A percentile compares a stretch with the other conserved stretches of the same genome.
Conservation (phyloP, 331 rosid genomes). For the Spiraea crenata region DNA sequence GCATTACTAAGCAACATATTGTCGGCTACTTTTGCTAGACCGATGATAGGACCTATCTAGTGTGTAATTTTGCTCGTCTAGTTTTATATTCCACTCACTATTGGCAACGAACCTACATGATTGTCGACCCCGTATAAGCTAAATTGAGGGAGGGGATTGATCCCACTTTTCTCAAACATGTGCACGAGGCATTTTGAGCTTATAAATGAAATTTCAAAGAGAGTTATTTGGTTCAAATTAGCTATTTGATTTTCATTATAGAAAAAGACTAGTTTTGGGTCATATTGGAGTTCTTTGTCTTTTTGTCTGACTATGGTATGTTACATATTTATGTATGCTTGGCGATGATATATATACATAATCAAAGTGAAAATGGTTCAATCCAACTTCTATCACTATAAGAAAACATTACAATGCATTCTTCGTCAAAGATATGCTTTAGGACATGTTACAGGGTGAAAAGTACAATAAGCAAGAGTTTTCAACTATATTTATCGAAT, state of each 20-base stretch:
- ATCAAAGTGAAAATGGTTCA: background rate
- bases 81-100: too few relatives aligned
- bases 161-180: constrained; percentile 11
- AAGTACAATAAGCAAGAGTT: too few relatives aligned
- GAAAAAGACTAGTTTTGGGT: background rate
- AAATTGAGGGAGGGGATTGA: constrained; percentile 1
- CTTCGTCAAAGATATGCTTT: background rate
- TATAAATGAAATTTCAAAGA: background rate
- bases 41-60: too few relatives aligned
- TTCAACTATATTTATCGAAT: too few relatives aligned
- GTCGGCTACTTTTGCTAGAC: too few relatives aligned
- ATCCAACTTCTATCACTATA: background rate
- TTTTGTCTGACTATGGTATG: constrained; percentile 1
- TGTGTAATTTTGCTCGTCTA: too few relatives aligned
- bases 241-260: background rate
- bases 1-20: too few relatives aligned
- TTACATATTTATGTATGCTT: background rate
- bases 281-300: background rate
- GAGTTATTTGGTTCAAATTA: background rate
- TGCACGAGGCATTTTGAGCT: background rate
- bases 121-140: background rate
- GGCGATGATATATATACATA: background rate
- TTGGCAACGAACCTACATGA: too few relatives aligned
- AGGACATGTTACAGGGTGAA: background rate
- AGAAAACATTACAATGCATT: too few relatives aligned